These are phyloP conservation scores for Alnus glutinosa DNA, from an alignment of 306 rosid genomes.

Conservation along the genomic window DNA sequence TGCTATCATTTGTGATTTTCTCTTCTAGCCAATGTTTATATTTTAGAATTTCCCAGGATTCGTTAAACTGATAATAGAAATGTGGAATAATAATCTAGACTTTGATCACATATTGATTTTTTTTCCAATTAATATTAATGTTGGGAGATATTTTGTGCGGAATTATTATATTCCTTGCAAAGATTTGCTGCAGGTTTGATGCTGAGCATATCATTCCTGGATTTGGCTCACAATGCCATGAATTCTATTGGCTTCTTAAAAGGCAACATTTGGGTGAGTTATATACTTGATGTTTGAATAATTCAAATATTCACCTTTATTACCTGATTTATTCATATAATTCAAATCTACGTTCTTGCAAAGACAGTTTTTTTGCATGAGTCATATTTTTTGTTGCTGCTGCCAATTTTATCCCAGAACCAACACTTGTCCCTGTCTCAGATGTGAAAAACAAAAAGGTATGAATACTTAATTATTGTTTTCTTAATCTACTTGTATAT, in stretches of 20 bases:
- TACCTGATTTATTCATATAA: conserved; percentile 10
- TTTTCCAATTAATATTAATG: neutral
- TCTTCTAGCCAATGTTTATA: neutral
- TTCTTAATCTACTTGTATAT: conserved; percentile 13
- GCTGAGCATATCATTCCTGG: conserved; percentile 95
- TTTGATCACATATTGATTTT: neutral
- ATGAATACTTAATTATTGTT: conserved; percentile 16
- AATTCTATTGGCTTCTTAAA: conserved; percentile 92
- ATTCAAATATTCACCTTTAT: conserved; percentile 5
- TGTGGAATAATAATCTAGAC: neutral
- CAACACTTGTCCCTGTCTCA: conserved; percentile 65
- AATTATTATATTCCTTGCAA: conserved; percentile 36
- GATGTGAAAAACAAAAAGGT: conserved; percentile 74
- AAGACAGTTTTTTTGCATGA: conserved; percentile 85
- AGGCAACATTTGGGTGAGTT: conserved; percentile 89
- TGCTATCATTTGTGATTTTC: neutral
- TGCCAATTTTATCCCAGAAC: conserved; percentile 88
- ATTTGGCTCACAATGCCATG: conserved; percentile 94
- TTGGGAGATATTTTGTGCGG: neutral
- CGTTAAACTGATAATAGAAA: neutral
- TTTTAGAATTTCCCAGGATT: neutral
- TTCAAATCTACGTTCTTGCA: conserved; percentile 24
- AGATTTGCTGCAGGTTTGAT: conserved; percentile 98
- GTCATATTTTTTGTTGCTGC: conserved; percentile 79
- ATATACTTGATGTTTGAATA: neutral